Base-by-base conservation (phyloP, 2,329 filamentous ascomycete species). In the Aurifilum marmelostoma region DNA sequence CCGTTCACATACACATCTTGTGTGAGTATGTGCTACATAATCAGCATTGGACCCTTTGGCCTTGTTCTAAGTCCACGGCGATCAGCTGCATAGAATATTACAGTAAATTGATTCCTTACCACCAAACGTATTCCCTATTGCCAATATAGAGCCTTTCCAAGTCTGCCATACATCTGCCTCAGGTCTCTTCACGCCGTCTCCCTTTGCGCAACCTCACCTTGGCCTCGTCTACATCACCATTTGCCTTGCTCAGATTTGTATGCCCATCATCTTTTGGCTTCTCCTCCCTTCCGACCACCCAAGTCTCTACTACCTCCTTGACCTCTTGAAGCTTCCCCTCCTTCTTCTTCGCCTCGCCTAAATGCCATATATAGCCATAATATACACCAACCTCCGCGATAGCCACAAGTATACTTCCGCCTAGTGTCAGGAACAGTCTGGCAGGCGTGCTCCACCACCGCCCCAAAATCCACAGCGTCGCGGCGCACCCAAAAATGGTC, bases 341-440 rank as follows among this genome's bases (percentile, higher is more conserved):
- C 72, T 84, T 87, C 71, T 83, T 83, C 76, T 90, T 92, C 1
- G 90, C 90, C 73, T 93, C 86, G 0, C 85, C 83, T 74, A 94
- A 84, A 71, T 91, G 87, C 82, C 91, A 88, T 59, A 93, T 83
- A 75, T 94, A 96, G 5, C 89, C 91, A 9, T 86, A 86, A 75
- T 95, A 95, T 7, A 96, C 89, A 0, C 87, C 89, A 0, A 95
- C 91, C 77, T 96, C 92, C 0, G 92, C 92, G 43, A 93, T 80
- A 1, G 88, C 92, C 0, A 95, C 91, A 0, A 92, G 75, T 1
- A 90, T 80, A 70, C 89, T 90, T 1, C 92, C 91, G 8, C 86
- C 87, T 81, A 96, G 84, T 41, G 91, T 91, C 63, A 94, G 78
- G 52, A 91, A 90, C 70, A 96, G 76, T 34, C 92, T 83, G 58